A percentile compares a stretch with the other conserved stretches of the same genome.
These are phyloP conservation scores for Synchytrium microbalum DNA, from an alignment of 371 early-diverging fungal genomes.

Conservation along the genomic window DNA sequence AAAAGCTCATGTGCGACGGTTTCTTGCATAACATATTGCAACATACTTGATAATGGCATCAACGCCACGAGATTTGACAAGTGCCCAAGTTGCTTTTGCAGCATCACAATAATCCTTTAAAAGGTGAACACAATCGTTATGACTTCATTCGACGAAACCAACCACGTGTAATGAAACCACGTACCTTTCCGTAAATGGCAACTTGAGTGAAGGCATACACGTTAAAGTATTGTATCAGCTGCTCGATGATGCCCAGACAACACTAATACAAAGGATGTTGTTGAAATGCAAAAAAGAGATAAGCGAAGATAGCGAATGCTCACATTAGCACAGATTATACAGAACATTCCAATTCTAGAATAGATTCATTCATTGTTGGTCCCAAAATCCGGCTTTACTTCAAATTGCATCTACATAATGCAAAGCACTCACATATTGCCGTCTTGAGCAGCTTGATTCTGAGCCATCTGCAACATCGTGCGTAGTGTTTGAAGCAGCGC, in stretches of 20 bases:
- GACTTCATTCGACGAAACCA: too few species aligned
- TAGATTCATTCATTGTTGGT: too few species aligned
- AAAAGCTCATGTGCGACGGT: too few species aligned
- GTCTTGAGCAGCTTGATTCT: conserved; percentile 7
- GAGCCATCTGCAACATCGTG: conserved; percentile 31
- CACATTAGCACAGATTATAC: too few species aligned
- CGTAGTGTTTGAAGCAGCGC: conserved; percentile 75
- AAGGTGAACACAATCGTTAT: too few species aligned
- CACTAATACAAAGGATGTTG: too few species aligned
- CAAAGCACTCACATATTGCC: conserved; percentile 15
- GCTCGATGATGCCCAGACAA: conserved; percentile 11
- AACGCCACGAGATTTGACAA: conserved; percentile 79
- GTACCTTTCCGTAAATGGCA: conserved; percentile 93
- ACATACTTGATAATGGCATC: conserved; percentile 63
- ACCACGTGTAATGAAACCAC: too few species aligned
- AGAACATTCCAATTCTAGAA: too few species aligned
- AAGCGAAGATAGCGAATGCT: too few species aligned
- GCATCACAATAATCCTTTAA: conserved; percentile 41
- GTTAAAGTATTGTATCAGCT: conserved; percentile 27
- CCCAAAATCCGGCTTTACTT: too few species aligned
- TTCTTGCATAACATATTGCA: too few species aligned
- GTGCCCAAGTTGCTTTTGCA: conserved; percentile 76
- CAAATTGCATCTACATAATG: neutral
- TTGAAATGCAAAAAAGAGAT: too few species aligned
- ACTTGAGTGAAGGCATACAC: conserved; percentile 75